Evolutionary conservation across 768 basidiomycete genomes (phyloP).

Genomic region (Asterophora parasitica): DNA sequence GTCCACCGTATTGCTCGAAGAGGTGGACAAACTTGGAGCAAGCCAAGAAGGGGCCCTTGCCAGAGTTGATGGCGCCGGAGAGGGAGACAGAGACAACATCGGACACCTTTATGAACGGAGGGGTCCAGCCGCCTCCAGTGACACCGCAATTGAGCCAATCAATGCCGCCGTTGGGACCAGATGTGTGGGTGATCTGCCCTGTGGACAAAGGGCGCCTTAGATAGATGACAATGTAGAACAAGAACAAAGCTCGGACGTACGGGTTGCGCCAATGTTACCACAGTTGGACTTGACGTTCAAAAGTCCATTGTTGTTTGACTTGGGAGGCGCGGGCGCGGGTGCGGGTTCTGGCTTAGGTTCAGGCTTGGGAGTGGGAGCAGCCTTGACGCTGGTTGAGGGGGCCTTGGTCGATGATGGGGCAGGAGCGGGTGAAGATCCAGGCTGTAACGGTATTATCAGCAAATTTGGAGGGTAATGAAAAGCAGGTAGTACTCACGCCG

Average conservation of each 20-base stretch:
- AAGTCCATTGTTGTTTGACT: slow-evolving; percentile 19
- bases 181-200: slow-evolving; percentile 45
- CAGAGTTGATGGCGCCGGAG: slow-evolving; percentile 40
- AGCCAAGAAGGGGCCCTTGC: slow-evolving; percentile 51
- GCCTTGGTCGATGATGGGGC: slow-evolving; percentile 4
- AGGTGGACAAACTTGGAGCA: slow-evolving; percentile 46
- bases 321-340: background rate
- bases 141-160: slow-evolving; percentile 80
- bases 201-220: background rate
- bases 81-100: slow-evolving; percentile 48
- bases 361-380: slow-evolving; percentile 1
- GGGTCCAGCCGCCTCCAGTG: slow-evolving; percentile 59
- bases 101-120: slow-evolving; percentile 52
- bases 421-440: background rate
- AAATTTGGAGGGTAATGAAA: background rate
- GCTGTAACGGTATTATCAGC: background rate
- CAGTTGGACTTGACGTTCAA: slow-evolving; percentile 38
- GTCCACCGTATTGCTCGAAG: slow-evolving; percentile 58
- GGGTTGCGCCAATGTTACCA: slow-evolving; percentile 45
- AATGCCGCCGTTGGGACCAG: slow-evolving; percentile 69
- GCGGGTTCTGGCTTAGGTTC: background rate
- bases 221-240: background rate
- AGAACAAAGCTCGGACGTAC: slow-evolving; percentile 25
- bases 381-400: slow-evolving; percentile 13
- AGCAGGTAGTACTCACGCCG: background rate